Evolutionary conservation across 306 rosid genomes (phyloP).

Genomic region (Quillaja saponaria): DNA sequence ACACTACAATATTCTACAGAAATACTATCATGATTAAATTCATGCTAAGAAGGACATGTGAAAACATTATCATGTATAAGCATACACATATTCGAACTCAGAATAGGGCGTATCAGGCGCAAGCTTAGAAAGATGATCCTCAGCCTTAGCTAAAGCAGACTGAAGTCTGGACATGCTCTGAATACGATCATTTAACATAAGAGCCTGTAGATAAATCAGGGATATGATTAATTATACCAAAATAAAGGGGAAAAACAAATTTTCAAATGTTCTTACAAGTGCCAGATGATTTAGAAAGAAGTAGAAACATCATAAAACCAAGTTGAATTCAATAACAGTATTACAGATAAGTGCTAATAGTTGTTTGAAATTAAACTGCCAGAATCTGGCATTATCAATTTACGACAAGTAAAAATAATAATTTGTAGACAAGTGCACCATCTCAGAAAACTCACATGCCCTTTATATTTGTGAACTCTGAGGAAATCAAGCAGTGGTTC

Average conservation of each 20-base stretch:
- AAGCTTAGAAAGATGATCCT: slow-evolving; percentile 70
- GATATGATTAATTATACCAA: slow-evolving; percentile 11
- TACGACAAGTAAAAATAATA: no score
- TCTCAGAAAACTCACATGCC: slow-evolving; percentile 59
- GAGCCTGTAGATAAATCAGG: slow-evolving; percentile 51
- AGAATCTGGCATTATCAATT: slow-evolving; percentile 7
- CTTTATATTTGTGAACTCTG: slow-evolving; percentile 70
- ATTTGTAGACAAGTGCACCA: not conserved
- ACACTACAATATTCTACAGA: not conserved
- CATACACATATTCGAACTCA: slow-evolving; percentile 83
- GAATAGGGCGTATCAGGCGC: slow-evolving; percentile 51
- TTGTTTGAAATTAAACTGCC: slow-evolving; percentile 1
- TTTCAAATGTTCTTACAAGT: not conserved
- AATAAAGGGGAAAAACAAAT: not conserved
- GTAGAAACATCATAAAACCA: not conserved
- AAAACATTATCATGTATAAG: slow-evolving; percentile 1
- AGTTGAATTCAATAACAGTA: not conserved
- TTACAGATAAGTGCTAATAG: no score
- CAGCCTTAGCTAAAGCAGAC: slow-evolving; percentile 71
- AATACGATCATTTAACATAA: slow-evolving; percentile 82
- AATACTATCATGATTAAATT: slow-evolving; percentile 8
- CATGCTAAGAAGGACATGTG: slow-evolving; percentile 3
- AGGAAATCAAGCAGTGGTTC: slow-evolving; percentile 91
- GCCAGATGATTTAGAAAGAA: not conserved
- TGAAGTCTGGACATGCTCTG: slow-evolving; percentile 66